Percentiles rank a stretch among this genome's conserved stretches.
Conservation (phyloP, 1,284 basidiomycete genomes). For the Trichosporon sp. region DNA sequence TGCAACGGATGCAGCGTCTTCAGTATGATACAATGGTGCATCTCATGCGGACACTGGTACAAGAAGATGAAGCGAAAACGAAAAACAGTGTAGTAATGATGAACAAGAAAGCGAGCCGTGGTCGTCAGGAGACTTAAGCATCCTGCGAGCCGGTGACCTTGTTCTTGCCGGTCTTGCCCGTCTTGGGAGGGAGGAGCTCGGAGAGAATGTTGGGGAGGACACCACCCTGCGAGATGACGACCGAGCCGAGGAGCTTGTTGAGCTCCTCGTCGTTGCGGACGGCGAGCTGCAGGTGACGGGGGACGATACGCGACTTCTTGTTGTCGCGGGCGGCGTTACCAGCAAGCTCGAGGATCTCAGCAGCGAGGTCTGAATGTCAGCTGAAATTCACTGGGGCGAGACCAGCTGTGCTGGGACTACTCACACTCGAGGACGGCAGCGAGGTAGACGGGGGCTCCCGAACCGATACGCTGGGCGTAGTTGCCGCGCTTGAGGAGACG, state of each 20-base stretch:
- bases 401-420: too few species aligned
- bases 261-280: slow-evolving; percentile 80
- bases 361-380: slow-evolving; percentile 57
- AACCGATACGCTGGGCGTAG: slow-evolving; percentile 66
- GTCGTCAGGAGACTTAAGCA: slow-evolving; percentile 32
- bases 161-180: slow-evolving; percentile 35
- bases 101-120: background rate
- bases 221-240: slow-evolving; percentile 87
- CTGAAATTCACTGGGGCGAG: background rate
- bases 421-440: slow-evolving; percentile 55
- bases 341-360: slow-evolving; percentile 81
- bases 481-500: slow-evolving; percentile 79
- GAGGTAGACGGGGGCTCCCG: slow-evolving; percentile 63
- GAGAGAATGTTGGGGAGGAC: slow-evolving; percentile 68
- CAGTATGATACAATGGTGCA: slow-evolving; percentile 7
- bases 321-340: slow-evolving; percentile 64
- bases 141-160: slow-evolving; percentile 40
- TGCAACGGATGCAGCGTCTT: background rate
- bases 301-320: slow-evolving; percentile 79
- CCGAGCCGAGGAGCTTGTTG: slow-evolving; percentile 58
- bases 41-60: slow-evolving; percentile 9
- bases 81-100: slow-evolving; percentile 3
- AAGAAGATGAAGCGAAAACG: slow-evolving; percentile 12
- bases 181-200: slow-evolving; percentile 65
- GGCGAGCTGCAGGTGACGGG: slow-evolving; percentile 81